Conservation (phyloP, 345 rosid species). For the Citrus cavaleriei region DNA sequence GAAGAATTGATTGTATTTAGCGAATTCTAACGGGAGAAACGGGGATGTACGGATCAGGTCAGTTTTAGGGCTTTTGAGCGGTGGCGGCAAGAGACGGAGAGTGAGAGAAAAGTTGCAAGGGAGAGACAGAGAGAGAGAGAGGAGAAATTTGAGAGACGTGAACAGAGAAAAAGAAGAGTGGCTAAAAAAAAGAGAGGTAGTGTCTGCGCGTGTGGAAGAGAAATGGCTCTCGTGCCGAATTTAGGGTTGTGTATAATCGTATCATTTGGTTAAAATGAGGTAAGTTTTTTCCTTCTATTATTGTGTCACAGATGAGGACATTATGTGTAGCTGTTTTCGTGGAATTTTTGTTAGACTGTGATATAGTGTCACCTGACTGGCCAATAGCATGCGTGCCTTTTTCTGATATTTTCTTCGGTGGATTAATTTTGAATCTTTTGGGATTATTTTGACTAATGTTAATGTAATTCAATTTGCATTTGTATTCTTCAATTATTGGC, state of each 20-base stretch:
- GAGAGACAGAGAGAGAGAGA: constrained; percentile 9
- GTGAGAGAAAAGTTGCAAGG: constrained; percentile 6
- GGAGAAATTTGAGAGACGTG: constrained; percentile 9
- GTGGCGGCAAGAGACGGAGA: constrained; percentile 25
- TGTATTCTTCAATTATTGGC: too few species aligned
- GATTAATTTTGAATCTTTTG: too few species aligned
- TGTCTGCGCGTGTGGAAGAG: constrained; percentile 26
- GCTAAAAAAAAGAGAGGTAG: constrained; percentile 17
- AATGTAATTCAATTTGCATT: too few species aligned
- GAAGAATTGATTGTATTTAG: neutral
- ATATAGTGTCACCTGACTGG: neutral
- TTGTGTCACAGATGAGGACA: neutral
- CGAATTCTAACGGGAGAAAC: neutral
- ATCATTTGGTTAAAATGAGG: too few species aligned
- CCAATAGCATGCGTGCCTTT: neutral
- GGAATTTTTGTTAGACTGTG: neutral
- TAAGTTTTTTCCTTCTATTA: neutral
- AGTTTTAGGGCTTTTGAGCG: constrained; percentile 21
- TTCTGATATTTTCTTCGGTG: neutral
- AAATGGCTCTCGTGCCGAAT: constrained; percentile 34
- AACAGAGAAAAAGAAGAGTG: neutral
- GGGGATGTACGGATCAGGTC: neutral
- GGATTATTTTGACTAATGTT: too few species aligned
- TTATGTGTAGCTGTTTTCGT: neutral
- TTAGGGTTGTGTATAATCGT: neutral